Evolutionary conservation across 2,329 filamentous ascomycete genomes (phyloP), one percentile per base, ranked within the genome.

Genomic region (Fusarium sp.): DNA sequence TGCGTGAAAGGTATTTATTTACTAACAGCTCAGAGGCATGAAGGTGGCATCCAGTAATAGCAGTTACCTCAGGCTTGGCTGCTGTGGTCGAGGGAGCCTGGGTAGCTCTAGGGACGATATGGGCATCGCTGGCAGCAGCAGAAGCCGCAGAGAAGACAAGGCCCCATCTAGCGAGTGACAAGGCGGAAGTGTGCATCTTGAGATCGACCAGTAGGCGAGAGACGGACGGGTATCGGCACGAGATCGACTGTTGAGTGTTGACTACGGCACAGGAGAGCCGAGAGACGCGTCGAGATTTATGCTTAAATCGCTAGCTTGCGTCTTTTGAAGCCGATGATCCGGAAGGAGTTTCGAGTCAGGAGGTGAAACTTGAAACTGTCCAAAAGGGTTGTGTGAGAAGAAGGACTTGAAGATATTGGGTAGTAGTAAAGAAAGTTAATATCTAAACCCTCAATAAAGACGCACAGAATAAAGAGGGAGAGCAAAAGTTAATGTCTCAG

Each of bases 21-120:
- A 78, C 82, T 58, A 74, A 86, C 83, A 86, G 59, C 22, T 80
- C 72, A 7, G 79, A 73, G 13, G 74, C 83, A 50, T 86, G 84
- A 8, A 83, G 72, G 69, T 86, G 84, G 61, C 84, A 85, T 46
- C 75, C 77, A 2, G 83, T 82, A 18, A 85, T 75, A 36, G 81
- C 82, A 3, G 82, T 83, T 18, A 84, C 73, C 20, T 75, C 62
- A 17, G 76, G 65, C 27, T 55, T 63, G 15, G 53, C 41, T 25
- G 76, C 66, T 12, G 78, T 68, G 7, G 76, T 68, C 17, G 79
- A 70, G n/a, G 78, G 68, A 25, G 78, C 77, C 18, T 73, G 61
- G n/a, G 81, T 81, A 60, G 80, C 79, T 65, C 79, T 74, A 27
- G 80, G 76, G 20, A 73, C 64, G n/a, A 79, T 47, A 44, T 73